Base-by-base conservation (phyloP, 768 basidiomycete genomes). In the Tulasnella sp. region DNA sequence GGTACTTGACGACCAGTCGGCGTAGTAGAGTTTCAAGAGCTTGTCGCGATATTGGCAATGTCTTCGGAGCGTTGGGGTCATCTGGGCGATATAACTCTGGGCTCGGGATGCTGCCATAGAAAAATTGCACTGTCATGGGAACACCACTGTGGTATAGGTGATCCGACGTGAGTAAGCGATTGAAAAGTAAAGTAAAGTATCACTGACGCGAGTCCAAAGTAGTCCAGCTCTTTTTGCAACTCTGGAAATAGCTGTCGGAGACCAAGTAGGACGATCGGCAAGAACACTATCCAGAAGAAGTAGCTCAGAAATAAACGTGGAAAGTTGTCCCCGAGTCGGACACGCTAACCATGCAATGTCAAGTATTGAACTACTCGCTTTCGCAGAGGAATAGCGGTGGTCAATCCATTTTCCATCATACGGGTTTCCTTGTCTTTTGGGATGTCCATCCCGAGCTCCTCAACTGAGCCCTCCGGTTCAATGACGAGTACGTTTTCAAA, bases 401-500 rank as follows among this genome's bases (percentile, higher is more conserved):
- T 38, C 34, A 15, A 15, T 38, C 55, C 1, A 62, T 63, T 34
- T 11, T 47, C 30, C 42, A 52, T 43, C 15, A 34, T 27, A 13
- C 62, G 68, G 32, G 69, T 67, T 17, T 67, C 55, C 0, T 64
- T 58, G 7, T 5, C 27, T n/a, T 29, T 29, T 5, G 47, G 47
- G 5, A 5, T 21, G 27, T 29, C 47, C 27, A 29, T 48, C 5
- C 47, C 47, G 47, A 23, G 47, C 47, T 48, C n/a, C 9, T 63
- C 55, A 5, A 69, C 34, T 67, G 67, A 71, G 10, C 58, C 61
- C 56, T 72, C 71, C 7, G 71, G 64, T 48, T 72, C 71, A 29
- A 72, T 59, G 42, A 72, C 61, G 26, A 72, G 32, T 38, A 72
- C 70, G 7, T 60, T 51, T 52, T 70, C 66, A 52, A 72, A 72